Base-by-base conservation (phyloP, 2,329 filamentous ascomycete genomes). In the Pyricularia grisea region DNA sequence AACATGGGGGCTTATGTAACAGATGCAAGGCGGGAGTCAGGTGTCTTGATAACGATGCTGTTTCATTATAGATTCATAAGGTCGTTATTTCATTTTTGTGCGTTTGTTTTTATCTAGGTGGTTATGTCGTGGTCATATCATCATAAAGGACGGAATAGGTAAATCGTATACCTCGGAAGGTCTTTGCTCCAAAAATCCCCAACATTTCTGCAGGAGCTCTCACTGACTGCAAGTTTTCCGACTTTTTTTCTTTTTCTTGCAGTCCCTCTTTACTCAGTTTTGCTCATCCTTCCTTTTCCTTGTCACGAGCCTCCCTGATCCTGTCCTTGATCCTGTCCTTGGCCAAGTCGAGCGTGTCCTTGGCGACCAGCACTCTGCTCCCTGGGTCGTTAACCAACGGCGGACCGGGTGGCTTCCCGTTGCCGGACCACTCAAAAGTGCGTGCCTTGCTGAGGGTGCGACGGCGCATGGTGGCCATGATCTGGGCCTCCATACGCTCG, bases 391-490 rank as follows among this genome's bases (percentile, higher is more conserved):
- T 61, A 23, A 25, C 58, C 6, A 25, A 7, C 2, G 58, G 23
- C 58, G 58, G 58, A 10, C 58, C 58, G 5, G n/a, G 58, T 2
- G 58, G 58, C 23, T 61, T 61, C n/a, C 58, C 58, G 58, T 61
- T 61, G 63, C 63, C 63, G 14, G 63, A n/a, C 28, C 28, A 31
- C 20, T 36, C 33, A 28, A 68, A 88, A 9, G 85, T 87, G 67
- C 82, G 79, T 28, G 81, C 80, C 76, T 85, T 87, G 71, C 81
- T 84, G 81, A 87, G 82, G 2, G 85, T 87, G 74, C 83, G 80
- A 77, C 85, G 83, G 28, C 85, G 80, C 78, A 88, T 81, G 67
- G 82, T 80, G 68, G 81, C 80, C 79, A 88, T 83, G 72, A 88
- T 87, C 65, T 86, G 82, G 70, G 78, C 80, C 76, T 88, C 86